Evolutionary conservation across 176 grass and related monocot genomes (phyloP), one percentile per base, ranked within the genome.

Genomic region (Cymbopogon citratus): DNA sequence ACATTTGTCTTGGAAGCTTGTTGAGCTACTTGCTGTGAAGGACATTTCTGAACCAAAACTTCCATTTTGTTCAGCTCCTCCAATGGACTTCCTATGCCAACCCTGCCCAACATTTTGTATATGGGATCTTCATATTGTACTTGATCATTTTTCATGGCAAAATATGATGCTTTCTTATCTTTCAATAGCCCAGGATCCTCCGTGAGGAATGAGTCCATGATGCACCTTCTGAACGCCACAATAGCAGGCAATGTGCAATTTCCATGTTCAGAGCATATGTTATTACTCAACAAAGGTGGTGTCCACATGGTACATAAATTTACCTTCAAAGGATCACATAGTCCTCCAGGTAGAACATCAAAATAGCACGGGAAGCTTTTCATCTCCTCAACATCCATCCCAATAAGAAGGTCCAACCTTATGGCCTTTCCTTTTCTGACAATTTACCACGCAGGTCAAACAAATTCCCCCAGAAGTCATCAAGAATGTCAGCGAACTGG

Each of bases 391-490:
- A 43, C 3, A 63, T 82, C 73, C 35, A 87, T 5, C 35, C 71
- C 79, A 45, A 87, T 70, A 71, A 82, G 67, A 76, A 82, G 44
- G 66, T 87, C 85, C 44, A 71, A 61, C 66, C 80, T 81, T 77
- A 77, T 81, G 28, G 43, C 66, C 24, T 69, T 63, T 51, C 72
- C 85, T 81, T 81, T 59, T 87, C 61, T 71, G 85, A 71, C 46
- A 82, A 67, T 38, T 87, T 70, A 54, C 85, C 85, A 77, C 72
- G 73, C 19, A 76, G 46, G 38, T 82, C 71, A 76, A 87, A 87
- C 52, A 82, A 57, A 34, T 81, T 63, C 13, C 72, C 78, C 85
- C 85, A 87, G 38, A 87, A 87, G 3, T 71, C 79, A 82, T 87
- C 85, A 66, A 87, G 80, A 46, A 82, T 69, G 7, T 39, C 72